Conservation (phyloP, 768 basidiomycete species). For the Baorangia bicolor region DNA sequence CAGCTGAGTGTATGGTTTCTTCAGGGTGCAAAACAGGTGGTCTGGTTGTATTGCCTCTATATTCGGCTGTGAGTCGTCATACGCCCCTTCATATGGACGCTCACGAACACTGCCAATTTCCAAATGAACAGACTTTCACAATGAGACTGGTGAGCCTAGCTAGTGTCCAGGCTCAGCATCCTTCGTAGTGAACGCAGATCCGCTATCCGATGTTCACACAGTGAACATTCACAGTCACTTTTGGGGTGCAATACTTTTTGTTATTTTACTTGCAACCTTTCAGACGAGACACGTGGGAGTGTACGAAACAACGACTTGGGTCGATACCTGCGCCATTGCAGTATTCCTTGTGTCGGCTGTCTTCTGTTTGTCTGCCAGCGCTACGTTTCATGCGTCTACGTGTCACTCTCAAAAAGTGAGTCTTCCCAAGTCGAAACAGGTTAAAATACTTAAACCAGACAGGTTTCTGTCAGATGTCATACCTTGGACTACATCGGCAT, state of each 20-base stretch:
- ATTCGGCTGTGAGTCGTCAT: conserved; percentile 57
- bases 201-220: conserved; percentile 29
- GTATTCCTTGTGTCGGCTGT: conserved; percentile 70
- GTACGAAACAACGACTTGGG: conserved; percentile 57
- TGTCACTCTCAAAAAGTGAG: conserved; percentile 73
- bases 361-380: conserved; percentile 71
- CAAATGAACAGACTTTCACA: conserved; percentile 60
- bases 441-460: conserved; percentile 3
- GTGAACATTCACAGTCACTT: conserved; percentile 89
- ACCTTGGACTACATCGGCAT: conserved; percentile 81
- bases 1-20: conserved; percentile 1
- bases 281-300: conserved; percentile 48
- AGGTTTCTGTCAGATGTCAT: conserved; percentile 64
- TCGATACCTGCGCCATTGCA: conserved; percentile 57
- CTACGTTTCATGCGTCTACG: conserved; percentile 67
- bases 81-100: conserved; percentile 11
- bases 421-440: background rate
- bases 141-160: conserved; percentile 60
- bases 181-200: background rate
- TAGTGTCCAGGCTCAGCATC: background rate
- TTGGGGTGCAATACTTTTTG: conserved; percentile 63
- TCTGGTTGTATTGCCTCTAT: conserved; percentile 60
- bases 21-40: conserved; percentile 61
- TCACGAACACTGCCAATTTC: conserved; percentile 17
- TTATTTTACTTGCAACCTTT: conserved; percentile 53